Evolutionary conservation across 2,329 filamentous ascomycete genomes (phyloP), one percentile per base, ranked within the genome.

Genomic region (Penicillium psychrosexuale): DNA sequence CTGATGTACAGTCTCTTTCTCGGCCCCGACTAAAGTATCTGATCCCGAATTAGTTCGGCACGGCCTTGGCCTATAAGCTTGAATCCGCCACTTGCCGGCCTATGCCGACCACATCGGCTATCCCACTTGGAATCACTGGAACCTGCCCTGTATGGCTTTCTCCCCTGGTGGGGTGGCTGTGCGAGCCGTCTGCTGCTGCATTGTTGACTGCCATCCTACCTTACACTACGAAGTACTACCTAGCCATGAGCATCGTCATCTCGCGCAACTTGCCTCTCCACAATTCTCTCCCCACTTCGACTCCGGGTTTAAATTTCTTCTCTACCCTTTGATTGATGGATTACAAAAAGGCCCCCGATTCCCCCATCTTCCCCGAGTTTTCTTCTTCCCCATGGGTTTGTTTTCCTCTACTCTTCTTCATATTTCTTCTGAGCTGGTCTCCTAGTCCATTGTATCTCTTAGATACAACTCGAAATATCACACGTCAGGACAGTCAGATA

Each of bases 291-390:
- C 54, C 59, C 61, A 58, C 60, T 49, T 34, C 22, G 13, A 28
- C 22, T 55, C 46, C 39, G 47, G 36, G 47, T 44, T 47, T 38
- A 52, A 28, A 51, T 9, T 53, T 48, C 45, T 49, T 42, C 42
- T 28, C 51, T 27, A 15, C 22, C 8, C 43, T 52, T 48, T 51
- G 22, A 34, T 24, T 27, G 43, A 40, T 31, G 30, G 33, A 54
- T 43, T 65, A 63, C 61, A 63, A 65, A 65, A 64, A 65, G 38
- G 60, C 47, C 53, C 51, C 43, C 55, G 42, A 33, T 55, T 55
- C 39, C 52, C 53, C 48, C 44, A 42, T 49, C 8, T 45, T 45
- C 34, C 39, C 50, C 51, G 12, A 12, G 24, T 4, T 43, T 36
- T 59, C 46, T 42, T 48, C n/a, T 62, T 63, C 59, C 53, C 61